These are phyloP conservation scores for Gracilaria domingensis DNA, from an alignment of 23 red algal species.

Conservation along the genomic window DNA sequence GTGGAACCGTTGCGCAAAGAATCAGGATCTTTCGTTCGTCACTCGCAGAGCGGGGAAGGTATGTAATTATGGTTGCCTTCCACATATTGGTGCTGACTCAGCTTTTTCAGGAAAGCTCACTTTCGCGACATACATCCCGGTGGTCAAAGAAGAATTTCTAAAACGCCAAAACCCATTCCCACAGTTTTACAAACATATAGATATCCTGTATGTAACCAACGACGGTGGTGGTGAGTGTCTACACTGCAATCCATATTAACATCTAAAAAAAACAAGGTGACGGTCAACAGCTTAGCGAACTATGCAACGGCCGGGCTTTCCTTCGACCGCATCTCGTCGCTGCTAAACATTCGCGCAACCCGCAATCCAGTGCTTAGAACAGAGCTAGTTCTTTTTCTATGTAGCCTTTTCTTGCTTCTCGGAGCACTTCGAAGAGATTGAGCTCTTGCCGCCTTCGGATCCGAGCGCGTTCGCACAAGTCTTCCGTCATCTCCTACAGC, in stretches of 20 bases:
- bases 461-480: slow-evolving; percentile 21
- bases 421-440: slow-evolving; percentile 25
- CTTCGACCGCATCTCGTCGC: slow-evolving; percentile 1
- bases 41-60: not conserved
- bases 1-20: not conserved
- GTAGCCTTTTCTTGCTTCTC: slow-evolving; percentile 43
- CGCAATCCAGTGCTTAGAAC: slow-evolving; percentile 26
- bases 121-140: too few relatives aligned
- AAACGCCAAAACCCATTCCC: not conserved
- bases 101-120: not conserved
- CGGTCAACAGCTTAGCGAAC: not conserved
- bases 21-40: not conserved
- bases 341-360: slow-evolving; percentile 34
- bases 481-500: slow-evolving; percentile 25
- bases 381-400: slow-evolving; percentile 59
- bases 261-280: slow-evolving; percentile 12
- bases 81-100: not conserved
- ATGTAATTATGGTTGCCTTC: not conserved
- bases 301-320: slow-evolving; percentile 30
- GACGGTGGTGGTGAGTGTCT: not conserved
- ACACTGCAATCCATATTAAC: not conserved
- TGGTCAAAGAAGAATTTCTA: too few relatives aligned
- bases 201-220: too few relatives aligned
- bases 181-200: not conserved
- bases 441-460: slow-evolving; percentile 45